Conservation (phyloP, 352 stramenopile genomes). For the Pythium dissimile region DNA sequence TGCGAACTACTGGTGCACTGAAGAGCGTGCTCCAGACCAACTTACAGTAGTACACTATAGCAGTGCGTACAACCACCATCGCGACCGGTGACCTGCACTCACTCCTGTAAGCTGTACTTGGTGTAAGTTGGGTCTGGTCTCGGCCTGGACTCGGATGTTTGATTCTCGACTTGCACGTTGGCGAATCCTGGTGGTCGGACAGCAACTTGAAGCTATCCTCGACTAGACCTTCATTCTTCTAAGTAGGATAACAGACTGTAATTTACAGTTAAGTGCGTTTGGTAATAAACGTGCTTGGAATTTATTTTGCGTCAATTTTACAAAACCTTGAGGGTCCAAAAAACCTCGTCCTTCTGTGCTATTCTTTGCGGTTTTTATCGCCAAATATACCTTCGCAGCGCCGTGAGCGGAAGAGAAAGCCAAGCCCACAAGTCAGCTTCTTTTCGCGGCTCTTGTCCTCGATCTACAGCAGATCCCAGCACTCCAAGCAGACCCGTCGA, state of each 20-base stretch:
- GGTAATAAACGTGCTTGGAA: no score
- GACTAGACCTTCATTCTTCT: no score
- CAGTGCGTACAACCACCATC: no score
- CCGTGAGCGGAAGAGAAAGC: background rate
- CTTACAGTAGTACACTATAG: no score
- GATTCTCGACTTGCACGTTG: background rate
- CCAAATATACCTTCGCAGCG: conserved; percentile 5
- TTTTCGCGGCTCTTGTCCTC: background rate
- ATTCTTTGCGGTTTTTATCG: conserved; percentile 19
- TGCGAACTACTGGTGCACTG: no score
- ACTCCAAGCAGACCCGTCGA: background rate
- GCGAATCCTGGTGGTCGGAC: background rate
- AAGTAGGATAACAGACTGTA: no score
- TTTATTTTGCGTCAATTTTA: background rate
- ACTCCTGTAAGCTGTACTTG: no score
- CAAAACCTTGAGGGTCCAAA: background rate
- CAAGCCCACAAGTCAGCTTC: background rate
- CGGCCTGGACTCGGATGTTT: background rate
- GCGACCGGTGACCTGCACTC: no score
- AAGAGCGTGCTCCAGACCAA: no score
- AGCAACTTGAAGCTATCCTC: background rate
- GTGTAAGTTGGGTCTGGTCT: no score
- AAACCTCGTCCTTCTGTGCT: conserved; percentile 7
- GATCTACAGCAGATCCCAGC: background rate
- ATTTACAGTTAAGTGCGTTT: no score